phyloP scores from a whole-genome alignment of 805 yeast species.

The Zygosaccharomyces lentus region DNA sequence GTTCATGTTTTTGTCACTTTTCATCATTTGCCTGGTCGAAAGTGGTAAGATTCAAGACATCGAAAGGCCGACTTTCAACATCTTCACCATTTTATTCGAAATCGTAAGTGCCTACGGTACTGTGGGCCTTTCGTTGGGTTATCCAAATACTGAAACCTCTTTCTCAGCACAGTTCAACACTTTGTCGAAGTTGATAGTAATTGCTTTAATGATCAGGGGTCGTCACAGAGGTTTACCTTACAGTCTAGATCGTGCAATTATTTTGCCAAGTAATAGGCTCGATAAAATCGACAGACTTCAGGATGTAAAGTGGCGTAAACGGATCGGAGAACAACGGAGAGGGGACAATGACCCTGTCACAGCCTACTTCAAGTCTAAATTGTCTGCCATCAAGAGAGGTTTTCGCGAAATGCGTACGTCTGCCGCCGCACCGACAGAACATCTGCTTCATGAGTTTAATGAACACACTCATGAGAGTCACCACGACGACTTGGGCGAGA shows the following conservation, averaged over 20 bases:
- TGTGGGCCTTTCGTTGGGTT: conserved; percentile 88
- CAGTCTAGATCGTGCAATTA: conserved; percentile 87
- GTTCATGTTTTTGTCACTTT: conserved; percentile 83
- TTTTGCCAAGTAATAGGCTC: conserved; percentile 70
- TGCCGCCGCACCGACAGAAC: conserved; percentile 7
- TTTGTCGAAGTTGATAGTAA: conserved; percentile 76
- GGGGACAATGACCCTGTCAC: conserved; percentile 28
- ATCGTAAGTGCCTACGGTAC: conserved; percentile 95
- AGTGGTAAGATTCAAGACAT: conserved; percentile 51
- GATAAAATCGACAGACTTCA: conserved; percentile 57
- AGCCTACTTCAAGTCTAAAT: conserved; percentile 24
- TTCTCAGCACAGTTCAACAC: conserved; percentile 67
- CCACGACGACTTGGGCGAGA: conserved; percentile 4
- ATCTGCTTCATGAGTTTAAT: conserved; percentile 6
- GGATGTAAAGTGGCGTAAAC: conserved; percentile 31
- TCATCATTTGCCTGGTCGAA: conserved; percentile 83
- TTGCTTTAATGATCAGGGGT: conserved; percentile 90
- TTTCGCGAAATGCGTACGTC: conserved; percentile 4
- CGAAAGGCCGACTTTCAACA: conserved; percentile 48
- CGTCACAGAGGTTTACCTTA: conserved; percentile 96
- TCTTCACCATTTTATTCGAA: conserved; percentile 78
- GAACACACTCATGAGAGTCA: not conserved
- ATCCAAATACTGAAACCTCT: conserved; percentile 61
- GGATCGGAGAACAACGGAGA: conserved; percentile 4
- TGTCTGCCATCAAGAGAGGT: conserved; percentile 7